Percentiles rank a stretch among this genome's conserved stretches.
Conservation (phyloP, 371 early-diverging fungal species). For the Thermomucor indicae-seudaticae region DNA sequence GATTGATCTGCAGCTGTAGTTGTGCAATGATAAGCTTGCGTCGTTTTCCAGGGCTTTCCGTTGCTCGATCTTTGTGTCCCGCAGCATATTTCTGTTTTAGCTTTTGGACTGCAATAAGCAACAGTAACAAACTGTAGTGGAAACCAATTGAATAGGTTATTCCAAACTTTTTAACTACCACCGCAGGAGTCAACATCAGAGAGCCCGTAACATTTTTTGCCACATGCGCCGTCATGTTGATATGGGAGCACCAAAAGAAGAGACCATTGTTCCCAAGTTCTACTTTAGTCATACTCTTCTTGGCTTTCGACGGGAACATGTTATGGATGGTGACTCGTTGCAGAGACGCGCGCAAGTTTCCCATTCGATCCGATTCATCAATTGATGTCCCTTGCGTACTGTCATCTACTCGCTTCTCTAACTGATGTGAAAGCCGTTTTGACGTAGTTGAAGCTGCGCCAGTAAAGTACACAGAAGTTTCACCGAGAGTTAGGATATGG, state of each 20-base stretch:
- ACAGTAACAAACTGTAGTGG: slow-evolving; percentile 27
- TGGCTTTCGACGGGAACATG: slow-evolving; percentile 1
- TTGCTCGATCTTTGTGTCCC: background rate
- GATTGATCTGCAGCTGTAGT: slow-evolving; percentile 28
- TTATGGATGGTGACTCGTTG: slow-evolving; percentile 8
- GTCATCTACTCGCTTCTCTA: too few relatives aligned
- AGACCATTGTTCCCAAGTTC: slow-evolving; percentile 13
- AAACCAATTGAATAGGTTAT: slow-evolving; percentile 19
- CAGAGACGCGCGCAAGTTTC: slow-evolving; percentile 1
- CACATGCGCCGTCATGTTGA: slow-evolving; percentile 17
- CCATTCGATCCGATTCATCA: slow-evolving; percentile 7
- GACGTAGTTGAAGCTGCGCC: slow-evolving; percentile 11
- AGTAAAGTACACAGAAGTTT: slow-evolving; percentile 21
- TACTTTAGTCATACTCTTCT: too few relatives aligned
- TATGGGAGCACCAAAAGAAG: slow-evolving; percentile 30
- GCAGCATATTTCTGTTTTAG: slow-evolving; percentile 3
- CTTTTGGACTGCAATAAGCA: slow-evolving; percentile 5
- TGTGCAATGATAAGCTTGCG: background rate
- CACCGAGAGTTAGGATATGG: too few relatives aligned
- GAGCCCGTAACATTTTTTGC: too few relatives aligned
- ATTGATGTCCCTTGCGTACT: too few relatives aligned
- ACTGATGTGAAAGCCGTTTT: too few relatives aligned
- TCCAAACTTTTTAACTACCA: slow-evolving; percentile 28
- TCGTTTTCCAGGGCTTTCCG: background rate
- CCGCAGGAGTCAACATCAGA: slow-evolving; percentile 5